Evolutionary conservation across 2,329 filamentous ascomycete species (phyloP).

Genomic region (Aspergillus caelatus): DNA sequence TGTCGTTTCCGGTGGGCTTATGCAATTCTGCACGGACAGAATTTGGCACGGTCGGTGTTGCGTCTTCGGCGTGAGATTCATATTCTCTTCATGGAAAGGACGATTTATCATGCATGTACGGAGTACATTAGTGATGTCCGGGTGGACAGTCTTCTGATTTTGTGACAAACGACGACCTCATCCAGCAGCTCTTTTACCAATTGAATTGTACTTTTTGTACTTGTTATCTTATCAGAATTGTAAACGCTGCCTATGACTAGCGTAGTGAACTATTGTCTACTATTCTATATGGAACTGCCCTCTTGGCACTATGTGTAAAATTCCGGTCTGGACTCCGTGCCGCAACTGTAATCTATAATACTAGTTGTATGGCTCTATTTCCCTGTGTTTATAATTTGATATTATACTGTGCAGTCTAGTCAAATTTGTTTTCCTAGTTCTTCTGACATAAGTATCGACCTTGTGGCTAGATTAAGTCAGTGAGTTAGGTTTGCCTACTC

Average conservation of each 20-base stretch:
- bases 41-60: background rate
- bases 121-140: slow-evolving; percentile 1
- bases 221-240: background rate
- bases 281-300: no score
- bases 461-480: no score
- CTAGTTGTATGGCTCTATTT: no score
- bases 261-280: background rate
- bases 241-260: background rate
- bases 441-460: no score
- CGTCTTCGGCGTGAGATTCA: slow-evolving; percentile 1
- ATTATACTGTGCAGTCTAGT: no score
- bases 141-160: background rate
- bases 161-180: background rate
- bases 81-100: background rate
- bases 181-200: background rate
- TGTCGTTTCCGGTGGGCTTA: slow-evolving; percentile 5
- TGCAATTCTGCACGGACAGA: background rate
- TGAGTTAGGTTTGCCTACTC: no score
- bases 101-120: background rate
- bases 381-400: no score
- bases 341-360: no score
- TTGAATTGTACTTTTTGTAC: background rate
- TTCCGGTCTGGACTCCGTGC: no score
- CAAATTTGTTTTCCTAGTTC: no score
- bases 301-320: no score